Base-by-base conservation (phyloP, 1,139 yeast genomes). In the Candida pseudocylindracea region DNA sequence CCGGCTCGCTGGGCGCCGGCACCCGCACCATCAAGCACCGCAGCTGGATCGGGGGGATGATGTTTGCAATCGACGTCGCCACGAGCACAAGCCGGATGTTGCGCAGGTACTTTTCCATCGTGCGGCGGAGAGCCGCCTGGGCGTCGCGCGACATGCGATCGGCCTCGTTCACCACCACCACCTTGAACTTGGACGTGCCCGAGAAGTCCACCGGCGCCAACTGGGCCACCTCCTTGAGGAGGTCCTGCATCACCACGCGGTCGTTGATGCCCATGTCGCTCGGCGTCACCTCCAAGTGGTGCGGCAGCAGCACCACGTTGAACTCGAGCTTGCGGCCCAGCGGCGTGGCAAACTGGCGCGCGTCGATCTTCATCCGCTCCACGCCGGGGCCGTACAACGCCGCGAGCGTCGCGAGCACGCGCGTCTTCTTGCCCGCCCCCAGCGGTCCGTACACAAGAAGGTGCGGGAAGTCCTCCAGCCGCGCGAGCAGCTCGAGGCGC, bases 241-340 rank as follows among this genome's bases (percentile, higher is more conserved):
- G 57, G 45, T 88, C 95, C 49, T 88, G 96, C 41, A 88, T 83
- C 13, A 91, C 94, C 34, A 88, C 78, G 39, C 96, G 63, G 51
- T 88, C 98, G 47, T 81, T 81, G 50, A 76, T 81, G 5, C 96
- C 96, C 75, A 85, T 75, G 51, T 88, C 98, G 37, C 92, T 72
- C 2, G 99, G 99, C 2, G 98, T 88, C 45, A 88, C 78, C 50
- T 88, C 99, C 42, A 85, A 55, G 51, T 88, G 99, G 46, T 75
- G 72, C 0, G 91, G 79, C 7, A 93, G 76, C 34, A 93, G 76
- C 28, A 88, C 80, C 28, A 88, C 85, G 44, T 81, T 88, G 52
- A 88, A 73, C 46, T 88, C 96, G 36, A 88, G 56, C 49, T 83
- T 88, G 36, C 85, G 60, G 42, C 64, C 67, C 32, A 64, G 63